Evolutionary conservation across 2,329 filamentous ascomycete genomes (phyloP).

Genomic region (Fusarium sambucinum): DNA sequence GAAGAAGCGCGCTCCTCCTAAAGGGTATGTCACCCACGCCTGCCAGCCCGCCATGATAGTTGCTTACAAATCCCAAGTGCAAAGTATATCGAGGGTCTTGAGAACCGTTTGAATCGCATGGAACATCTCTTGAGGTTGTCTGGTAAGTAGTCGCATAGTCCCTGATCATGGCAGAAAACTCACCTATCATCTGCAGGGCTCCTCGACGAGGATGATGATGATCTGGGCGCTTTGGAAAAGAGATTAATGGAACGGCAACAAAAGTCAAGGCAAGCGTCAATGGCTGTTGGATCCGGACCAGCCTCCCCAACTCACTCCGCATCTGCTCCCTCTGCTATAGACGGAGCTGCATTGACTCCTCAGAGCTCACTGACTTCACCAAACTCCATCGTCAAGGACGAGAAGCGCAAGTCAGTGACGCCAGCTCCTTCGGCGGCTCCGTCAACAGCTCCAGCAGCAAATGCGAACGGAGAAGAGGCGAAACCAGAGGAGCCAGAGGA

Average conservation of each 20-base stretch:
- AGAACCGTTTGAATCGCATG: conserved; percentile 96
- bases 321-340: conserved; percentile 53
- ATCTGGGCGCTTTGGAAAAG: conserved; percentile 89
- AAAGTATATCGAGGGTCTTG: conserved; percentile 97
- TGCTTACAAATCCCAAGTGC: conserved; percentile 67
- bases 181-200: conserved; percentile 66
- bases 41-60: not conserved
- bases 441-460: conserved; percentile 10
- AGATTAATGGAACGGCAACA: conserved; percentile 70
- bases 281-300: conserved; percentile 61
- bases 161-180: conserved; percentile 6
- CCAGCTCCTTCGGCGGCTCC: conserved; percentile 28
- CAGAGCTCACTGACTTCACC: conserved; percentile 69
- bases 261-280: conserved; percentile 63
- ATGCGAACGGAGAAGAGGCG: conserved; percentile 34
- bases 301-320: conserved; percentile 64
- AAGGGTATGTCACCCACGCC: conserved; percentile 74
- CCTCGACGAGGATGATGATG: conserved; percentile 86
- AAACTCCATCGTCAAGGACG: conserved; percentile 55
- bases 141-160: conserved; percentile 58
- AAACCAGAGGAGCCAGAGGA: conserved; percentile 64
- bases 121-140: conserved; percentile 90
- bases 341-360: conserved; percentile 61
- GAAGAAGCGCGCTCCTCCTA: conserved; percentile 97
- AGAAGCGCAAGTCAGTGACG: conserved; percentile 49